Base-by-base conservation (phyloP, 1,284 basidiomycete genomes). In the Leccinum fallax region DNA sequence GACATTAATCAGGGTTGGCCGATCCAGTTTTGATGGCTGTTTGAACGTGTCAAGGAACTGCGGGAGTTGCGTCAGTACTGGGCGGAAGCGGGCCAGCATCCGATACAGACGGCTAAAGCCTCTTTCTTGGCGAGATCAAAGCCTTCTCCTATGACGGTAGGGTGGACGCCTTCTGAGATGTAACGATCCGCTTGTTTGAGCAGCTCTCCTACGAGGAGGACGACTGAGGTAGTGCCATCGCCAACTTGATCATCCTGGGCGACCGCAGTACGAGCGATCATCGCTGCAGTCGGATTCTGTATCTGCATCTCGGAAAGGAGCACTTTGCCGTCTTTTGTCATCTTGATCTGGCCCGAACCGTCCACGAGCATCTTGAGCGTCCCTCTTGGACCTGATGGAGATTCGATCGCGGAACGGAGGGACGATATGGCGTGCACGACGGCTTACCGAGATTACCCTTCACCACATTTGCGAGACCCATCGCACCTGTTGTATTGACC, bases 291-390 rank as follows among this genome's bases (percentile, higher is more conserved):
- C 19, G 97, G 97, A 78, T 99, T 99, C 77, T 97, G 95, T 72
- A 99, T 99, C 82, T 99, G 97, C 97, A 99, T 99, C 81, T 99
- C 97, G 49, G 96, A 98, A 60, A 99, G 85, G 60, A 99, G 81
- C 52, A 98, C 97, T 81, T 99, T 99, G 70, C 97, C 97, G 75
- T 99, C 97, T 83, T 99, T 99, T 69, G 97, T 99, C 94, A 99
- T 97, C 85, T 98, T 99, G 78, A 99, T 96, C 82, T 97, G 95
- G 15, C 97, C 97, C n/a, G 96, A 85, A 63, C 97, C 97, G 78
- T 99, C 97, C 54, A 99, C 97, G 53, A 99, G 89, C 96, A 99
- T 98, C 83, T 99, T 99, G 69, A 98, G 87, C 3, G 97, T 98
- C 64, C 96, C 95, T 77, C 95, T 82, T 19, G 95, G 95, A 53